Evolutionary conservation across 345 rosid genomes (phyloP), one percentile per base, ranked within the genome.

Genomic region (Lepidium africanum): DNA sequence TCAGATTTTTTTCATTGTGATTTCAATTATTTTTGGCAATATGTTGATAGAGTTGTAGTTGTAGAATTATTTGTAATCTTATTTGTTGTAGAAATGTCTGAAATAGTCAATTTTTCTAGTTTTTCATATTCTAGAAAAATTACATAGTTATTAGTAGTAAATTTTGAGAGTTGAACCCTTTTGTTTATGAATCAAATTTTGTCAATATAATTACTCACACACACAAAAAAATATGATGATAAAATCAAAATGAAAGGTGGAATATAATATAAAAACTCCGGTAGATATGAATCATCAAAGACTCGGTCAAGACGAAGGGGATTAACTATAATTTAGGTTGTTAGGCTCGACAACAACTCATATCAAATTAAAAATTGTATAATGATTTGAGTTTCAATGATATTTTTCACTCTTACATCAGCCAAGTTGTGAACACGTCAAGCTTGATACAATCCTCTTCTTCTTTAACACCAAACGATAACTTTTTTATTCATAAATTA

Each of bases 341-440:
- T 39, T 39, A 16, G n/a, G 25, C 47, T 32, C 60, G 27, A 51
- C 10, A 9, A 41, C 60, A 50, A 19, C 51, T 38, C 59, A 39
- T 40, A 10, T 13, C 4, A 50, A 50, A 4, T 17, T 13, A 0
- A 40, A 39, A 32, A 30, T 30, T 19, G 25, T 16, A 37, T n/a
- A 59, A 8, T 50, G 37, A 13, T 50, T 27, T 27, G 32, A 27
- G 4, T 27, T 25, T 27, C 32, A 27, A 4, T 27, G 32, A 27
- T 27, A 27, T n/a, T 27, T 27, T 27, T 27, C 6, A 27, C 32
- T 27, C 4, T 27, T 27, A 27, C 33, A 69, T 23, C 66, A 27
- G 65, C 66, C 59, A 59, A 59, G 59, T 48, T 69, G 59, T 69
- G 66, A 59, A 59, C 73, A 39, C 59, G 59, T 16, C 35, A 25